Conservation (phyloP, 2,329 filamentous ascomycete genomes). For the Scleromitrula shiraiana region DNA sequence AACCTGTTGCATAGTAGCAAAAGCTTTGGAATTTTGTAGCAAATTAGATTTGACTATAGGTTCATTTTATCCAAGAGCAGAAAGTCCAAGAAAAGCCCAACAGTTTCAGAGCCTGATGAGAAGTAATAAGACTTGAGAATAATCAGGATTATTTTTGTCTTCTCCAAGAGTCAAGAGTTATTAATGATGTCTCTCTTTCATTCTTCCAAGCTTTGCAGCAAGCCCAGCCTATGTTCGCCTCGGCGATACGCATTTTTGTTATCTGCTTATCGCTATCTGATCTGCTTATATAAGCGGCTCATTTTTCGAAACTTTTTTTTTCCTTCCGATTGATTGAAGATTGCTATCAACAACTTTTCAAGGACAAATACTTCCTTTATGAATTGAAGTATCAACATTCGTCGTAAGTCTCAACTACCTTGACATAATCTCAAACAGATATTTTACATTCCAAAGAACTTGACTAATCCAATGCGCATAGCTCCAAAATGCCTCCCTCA, state of each 20-base stretch:
- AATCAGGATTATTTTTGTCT: no score
- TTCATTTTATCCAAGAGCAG: no score
- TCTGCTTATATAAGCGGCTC: conserved; percentile 8
- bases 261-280: not conserved
- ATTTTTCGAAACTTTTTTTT: conserved; percentile 8
- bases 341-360: not conserved
- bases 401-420: not conserved
- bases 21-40: no score
- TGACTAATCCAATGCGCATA: not conserved
- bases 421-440: not conserved
- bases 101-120: no score
- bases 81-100: no score
- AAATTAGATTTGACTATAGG: no score
- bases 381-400: conserved; percentile 2
- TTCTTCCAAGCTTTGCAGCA: no score
- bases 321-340: not conserved
- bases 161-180: no score
- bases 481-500: conserved; percentile 20
- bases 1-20: no score
- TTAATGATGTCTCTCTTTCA: no score
- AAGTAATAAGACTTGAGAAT: no score
- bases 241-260: not conserved
- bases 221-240: no score
- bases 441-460: not conserved
- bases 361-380: not conserved